Evolutionary conservation across 1,284 basidiomycete species (phyloP).

Genomic region (Austropuccinia psidii): DNA sequence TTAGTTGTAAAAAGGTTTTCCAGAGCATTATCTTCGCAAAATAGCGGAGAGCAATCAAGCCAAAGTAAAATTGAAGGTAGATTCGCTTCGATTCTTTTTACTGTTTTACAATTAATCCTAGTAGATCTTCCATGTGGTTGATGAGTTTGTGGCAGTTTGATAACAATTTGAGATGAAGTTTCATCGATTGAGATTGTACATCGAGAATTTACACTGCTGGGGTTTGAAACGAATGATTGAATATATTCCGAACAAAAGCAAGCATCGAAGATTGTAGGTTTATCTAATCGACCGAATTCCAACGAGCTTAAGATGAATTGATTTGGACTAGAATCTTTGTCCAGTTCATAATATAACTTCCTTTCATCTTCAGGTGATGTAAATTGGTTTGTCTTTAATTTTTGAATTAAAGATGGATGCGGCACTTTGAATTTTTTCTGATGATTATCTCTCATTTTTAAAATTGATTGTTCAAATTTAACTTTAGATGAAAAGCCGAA

Average conservation of each 20-base stretch:
- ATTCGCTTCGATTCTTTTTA: conserved; percentile 10
- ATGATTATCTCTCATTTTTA: background rate
- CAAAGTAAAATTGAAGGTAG: conserved; percentile 18
- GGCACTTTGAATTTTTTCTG: background rate
- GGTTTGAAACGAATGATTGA: background rate
- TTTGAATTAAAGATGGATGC: background rate
- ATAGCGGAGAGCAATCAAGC: background rate
- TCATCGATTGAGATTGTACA: background rate
- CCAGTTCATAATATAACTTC: background rate
- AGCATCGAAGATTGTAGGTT: background rate
- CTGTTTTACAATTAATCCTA: background rate
- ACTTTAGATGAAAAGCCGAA: background rate
- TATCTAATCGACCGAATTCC: conserved; percentile 1
- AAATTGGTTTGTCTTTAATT: background rate
- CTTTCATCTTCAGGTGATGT: background rate
- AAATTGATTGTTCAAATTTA: background rate
- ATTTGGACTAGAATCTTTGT: background rate
- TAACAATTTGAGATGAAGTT: background rate
- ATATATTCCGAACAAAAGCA: conserved; percentile 17
- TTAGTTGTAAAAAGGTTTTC: background rate
- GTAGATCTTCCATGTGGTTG: background rate
- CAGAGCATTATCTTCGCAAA: background rate
- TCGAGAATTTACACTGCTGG: background rate
- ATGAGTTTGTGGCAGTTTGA: background rate
- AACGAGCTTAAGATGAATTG: background rate